A percentile compares a stretch with the other conserved stretches of the same genome.
Conservation (phyloP, 2,329 filamentous ascomycete genomes). For the Aspergillus piperis region DNA sequence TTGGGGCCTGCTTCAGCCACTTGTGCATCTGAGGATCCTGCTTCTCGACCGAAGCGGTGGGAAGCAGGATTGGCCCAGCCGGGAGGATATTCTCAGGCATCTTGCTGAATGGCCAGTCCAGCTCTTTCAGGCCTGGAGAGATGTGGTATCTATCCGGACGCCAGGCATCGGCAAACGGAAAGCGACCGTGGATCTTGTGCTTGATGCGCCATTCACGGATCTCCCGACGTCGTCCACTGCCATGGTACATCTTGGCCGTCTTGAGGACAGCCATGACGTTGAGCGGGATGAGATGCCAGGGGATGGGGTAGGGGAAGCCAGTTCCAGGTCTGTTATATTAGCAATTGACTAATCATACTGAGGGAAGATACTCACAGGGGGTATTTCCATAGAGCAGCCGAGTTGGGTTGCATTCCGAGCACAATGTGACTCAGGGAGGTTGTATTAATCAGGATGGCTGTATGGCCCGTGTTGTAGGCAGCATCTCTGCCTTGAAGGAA, state of each 20-base stretch:
- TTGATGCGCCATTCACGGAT: constrained; percentile 27
- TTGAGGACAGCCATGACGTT: constrained; percentile 45
- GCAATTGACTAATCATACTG: neutral
- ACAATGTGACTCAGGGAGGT: constrained; percentile 49
- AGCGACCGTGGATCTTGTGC: constrained; percentile 28
- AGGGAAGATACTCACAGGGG: constrained; percentile 27
- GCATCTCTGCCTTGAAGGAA: constrained; percentile 50
- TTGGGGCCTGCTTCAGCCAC: constrained; percentile 49
- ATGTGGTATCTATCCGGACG: constrained; percentile 31
- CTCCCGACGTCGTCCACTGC: constrained; percentile 26
- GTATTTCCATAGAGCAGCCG: constrained; percentile 35
- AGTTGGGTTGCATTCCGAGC: constrained; percentile 41
- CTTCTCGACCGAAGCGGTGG: constrained; percentile 34
- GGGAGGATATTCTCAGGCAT: constrained; percentile 45
- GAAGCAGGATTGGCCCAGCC: constrained; percentile 52
- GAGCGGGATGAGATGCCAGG: constrained; percentile 44
- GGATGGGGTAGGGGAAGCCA: constrained; percentile 50
- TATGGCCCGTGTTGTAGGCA: constrained; percentile 37
- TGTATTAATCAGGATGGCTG: constrained; percentile 46
- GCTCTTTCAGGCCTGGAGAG: constrained; percentile 32
- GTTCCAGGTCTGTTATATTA: constrained; percentile 43
- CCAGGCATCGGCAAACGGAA: constrained; percentile 32
- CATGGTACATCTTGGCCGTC: constrained; percentile 30
- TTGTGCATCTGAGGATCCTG: constrained; percentile 44
- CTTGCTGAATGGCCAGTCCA: constrained; percentile 44